Percentiles rank a stretch among this genome's conserved stretches.
phyloP scores from a whole-genome alignment of 805 yeast species.

The Pichia californica region DNA sequence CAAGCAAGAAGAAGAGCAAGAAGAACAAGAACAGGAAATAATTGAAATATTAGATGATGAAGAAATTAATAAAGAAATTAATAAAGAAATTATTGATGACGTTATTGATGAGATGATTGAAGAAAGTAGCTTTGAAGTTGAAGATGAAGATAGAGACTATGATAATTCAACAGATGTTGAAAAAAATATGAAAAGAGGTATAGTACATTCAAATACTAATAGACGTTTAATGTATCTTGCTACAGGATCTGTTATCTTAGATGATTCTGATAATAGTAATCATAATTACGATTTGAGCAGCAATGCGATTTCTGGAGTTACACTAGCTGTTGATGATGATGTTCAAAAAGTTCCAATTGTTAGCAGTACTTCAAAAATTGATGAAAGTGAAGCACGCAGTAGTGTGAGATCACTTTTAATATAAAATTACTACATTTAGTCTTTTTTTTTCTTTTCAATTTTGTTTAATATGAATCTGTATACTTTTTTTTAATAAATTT shows the following conservation, averaged over 20 bases:
- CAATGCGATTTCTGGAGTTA: not conserved
- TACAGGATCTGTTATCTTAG: not conserved
- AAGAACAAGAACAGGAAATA: slow-evolving; percentile 11
- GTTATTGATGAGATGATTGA: not conserved
- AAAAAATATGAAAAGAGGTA: not conserved
- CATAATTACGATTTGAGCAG: not conserved
- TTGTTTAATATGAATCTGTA: too few species aligned
- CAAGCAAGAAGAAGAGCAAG: slow-evolving; percentile 7
- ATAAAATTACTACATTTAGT: not conserved
- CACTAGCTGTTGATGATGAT: not conserved
- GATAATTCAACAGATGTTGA: too few species aligned
- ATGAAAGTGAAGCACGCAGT: not conserved
- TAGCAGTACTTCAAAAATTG: not conserved
- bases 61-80: not conserved
- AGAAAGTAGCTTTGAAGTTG: not conserved
- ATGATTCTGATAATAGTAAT: not conserved
- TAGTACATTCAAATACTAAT: not conserved
- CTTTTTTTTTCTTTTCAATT: too few species aligned
- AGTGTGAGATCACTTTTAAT: not conserved
- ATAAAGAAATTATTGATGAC: not conserved
- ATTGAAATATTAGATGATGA: not conserved
- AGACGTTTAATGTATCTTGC: not conserved
- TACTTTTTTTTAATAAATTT: too few species aligned
- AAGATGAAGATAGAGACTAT: not conserved
- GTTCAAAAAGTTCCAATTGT: not conserved